Base-by-base conservation (phyloP, 108 stramenopile species). In the Cyclotella cryptica region DNA sequence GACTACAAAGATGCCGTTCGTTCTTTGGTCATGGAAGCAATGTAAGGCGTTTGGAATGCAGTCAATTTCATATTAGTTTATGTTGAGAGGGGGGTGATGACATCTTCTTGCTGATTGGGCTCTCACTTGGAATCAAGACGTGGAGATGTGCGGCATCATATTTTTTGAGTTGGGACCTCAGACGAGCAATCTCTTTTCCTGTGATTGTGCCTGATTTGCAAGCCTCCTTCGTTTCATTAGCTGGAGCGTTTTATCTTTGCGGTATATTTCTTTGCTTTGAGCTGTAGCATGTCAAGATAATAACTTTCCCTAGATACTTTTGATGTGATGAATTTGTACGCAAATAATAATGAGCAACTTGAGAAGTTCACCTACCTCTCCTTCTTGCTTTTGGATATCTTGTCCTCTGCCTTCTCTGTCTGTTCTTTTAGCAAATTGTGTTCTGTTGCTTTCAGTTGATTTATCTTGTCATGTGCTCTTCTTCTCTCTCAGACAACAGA, bases 21-120 rank as follows among this genome's bases (percentile, higher is more conserved):
- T 54, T 11, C 75, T 10, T 61, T 83, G n/a, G 81, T 83, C 49
- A 83, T 83, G 81, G 65, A 83, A 13, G 81, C 44, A n/a, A 76
- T 83, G 75, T 83, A 72, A 67, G 10, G 30, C 17, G 17, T 43
- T 8, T 10, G 8, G 29, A 19, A 52, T 39, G 39, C 24, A 35
- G 19, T 29, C 29, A 18, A 1, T 44, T 71, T 71, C 49, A 53
- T 69, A 69, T 47, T 46, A 45, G 26, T 51, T 69, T 69, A 54
- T 15, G 10, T 53, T 41, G 30, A 63, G 21, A n/a, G 61, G 24
- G 30, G 21, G 22, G 9, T 26, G 17, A 3, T 21, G 14, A 12
- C 17, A 35, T 10, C 2, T 41, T 21, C 12, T 41, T 63, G 30
- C 21, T 27, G 21, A 58, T 27, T 28, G 35, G 13, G 13, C 5